Evolutionary conservation across 345 rosid genomes (phyloP).

Genomic region (Eucalyptus regnans): DNA sequence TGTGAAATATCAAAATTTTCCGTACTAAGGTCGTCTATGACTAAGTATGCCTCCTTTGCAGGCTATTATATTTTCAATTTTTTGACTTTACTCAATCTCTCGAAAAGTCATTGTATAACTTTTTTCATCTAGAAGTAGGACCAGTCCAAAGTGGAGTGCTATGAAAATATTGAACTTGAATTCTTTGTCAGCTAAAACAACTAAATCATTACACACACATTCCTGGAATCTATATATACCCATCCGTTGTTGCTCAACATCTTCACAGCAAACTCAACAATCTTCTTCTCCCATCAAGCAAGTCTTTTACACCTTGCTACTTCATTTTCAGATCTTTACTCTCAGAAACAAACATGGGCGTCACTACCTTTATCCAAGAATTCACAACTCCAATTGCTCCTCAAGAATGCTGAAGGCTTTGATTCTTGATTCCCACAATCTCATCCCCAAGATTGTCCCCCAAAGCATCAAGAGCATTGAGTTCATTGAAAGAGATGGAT

Average conservation of each 20-base stretch:
- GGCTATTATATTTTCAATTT: not conserved
- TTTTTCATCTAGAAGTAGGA: not conserved
- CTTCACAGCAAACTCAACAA: not conserved
- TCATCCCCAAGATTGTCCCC: slow-evolving; percentile 9
- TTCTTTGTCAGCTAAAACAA: not conserved
- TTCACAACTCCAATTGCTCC: not conserved
- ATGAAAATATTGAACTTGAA: not conserved
- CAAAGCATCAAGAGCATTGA: slow-evolving; percentile 6
- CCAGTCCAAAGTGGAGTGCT: not conserved
- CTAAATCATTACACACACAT: not conserved
- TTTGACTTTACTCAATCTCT: not conserved
- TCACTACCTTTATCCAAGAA: not conserved
- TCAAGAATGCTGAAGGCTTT: not conserved
- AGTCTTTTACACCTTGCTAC: not conserved
- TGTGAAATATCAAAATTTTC: not conserved
- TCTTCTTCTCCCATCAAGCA: not conserved
- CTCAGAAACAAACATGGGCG: not conserved
- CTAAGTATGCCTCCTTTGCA: not conserved
- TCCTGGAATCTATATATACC: not conserved
- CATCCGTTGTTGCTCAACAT: not conserved
- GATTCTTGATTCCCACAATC: not conserved
- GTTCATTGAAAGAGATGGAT: slow-evolving; percentile 18
- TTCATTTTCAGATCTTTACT: not conserved
- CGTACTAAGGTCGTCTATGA: not conserved
- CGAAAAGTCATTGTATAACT: not conserved